Evolutionary conservation across 2,329 filamentous ascomycete species (phyloP).

Genomic region (Diplodia corticola): DNA sequence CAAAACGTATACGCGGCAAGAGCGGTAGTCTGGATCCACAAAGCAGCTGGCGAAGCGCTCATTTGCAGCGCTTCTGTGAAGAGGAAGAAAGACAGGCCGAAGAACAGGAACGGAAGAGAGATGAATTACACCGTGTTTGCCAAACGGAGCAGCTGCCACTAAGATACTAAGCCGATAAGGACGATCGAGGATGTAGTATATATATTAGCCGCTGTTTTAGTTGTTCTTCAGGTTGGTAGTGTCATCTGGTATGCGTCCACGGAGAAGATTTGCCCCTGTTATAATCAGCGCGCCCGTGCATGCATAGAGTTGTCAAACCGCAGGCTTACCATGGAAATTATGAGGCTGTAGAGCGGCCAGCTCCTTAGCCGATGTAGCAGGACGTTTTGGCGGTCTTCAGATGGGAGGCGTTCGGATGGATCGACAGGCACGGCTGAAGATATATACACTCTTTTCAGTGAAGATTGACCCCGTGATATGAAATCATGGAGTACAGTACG

Average conservation of each 20-base stretch:
- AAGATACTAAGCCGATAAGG: neutral
- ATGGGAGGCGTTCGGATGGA: conserved; percentile 25
- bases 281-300: neutral
- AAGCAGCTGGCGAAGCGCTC: conserved; percentile 45
- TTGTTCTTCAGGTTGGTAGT: conserved; percentile 63
- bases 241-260: conserved; percentile 55
- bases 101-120: conserved; percentile 62
- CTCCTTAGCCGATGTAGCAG: conserved; percentile 27
- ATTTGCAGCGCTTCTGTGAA: conserved; percentile 39
- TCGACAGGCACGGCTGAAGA: neutral
- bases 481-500: too few species aligned
- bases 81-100: conserved; percentile 62
- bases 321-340: conserved; percentile 25
- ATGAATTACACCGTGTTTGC: conserved; percentile 59
- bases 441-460: too few species aligned
- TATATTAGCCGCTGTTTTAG: conserved; percentile 39
- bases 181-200: neutral
- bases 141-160: conserved; percentile 41
- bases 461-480: too few species aligned
- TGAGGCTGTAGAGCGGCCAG: conserved; percentile 30
- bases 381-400: conserved; percentile 21
- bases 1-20: conserved; percentile 63
- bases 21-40: conserved; percentile 42
- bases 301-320: neutral
- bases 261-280: conserved; percentile 15